These are phyloP conservation scores for Sarocladium strictum DNA, from an alignment of 2,329 filamentous ascomycete species.

Conservation along the genomic window DNA sequence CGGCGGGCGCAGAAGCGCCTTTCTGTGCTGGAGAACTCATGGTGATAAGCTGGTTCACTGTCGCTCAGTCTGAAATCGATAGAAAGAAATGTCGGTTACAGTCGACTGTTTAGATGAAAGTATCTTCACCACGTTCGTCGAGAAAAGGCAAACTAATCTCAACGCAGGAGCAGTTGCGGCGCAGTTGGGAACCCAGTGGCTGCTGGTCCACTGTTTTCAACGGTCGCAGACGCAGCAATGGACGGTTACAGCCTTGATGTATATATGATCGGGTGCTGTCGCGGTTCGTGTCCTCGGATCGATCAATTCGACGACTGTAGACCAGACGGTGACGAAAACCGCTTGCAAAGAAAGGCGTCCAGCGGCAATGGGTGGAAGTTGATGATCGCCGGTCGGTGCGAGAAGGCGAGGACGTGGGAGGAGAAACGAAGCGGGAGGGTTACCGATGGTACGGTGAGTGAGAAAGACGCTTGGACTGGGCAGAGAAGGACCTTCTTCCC, in stretches of 20 bases:
- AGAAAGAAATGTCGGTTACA: not conserved
- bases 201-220: too few species aligned
- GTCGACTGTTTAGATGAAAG: not conserved
- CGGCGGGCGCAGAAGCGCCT: conserved; percentile 26
- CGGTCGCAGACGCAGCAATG: not conserved
- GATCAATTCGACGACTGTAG: conserved; percentile 1
- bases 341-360: not conserved
- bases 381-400: not conserved
- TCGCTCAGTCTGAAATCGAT: not conserved
- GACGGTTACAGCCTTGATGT: too few species aligned
- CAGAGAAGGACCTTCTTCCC: conserved; percentile 1
- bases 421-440: not conserved
- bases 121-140: not conserved
- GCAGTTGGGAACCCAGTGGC: too few species aligned
- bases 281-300: not conserved
- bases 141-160: not conserved
- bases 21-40: conserved; percentile 40
- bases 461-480: not conserved
- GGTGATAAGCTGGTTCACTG: conserved; percentile 8
- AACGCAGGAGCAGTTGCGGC: too few species aligned
- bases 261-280: too few species aligned
- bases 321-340: not conserved
- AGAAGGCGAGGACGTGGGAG: not conserved
- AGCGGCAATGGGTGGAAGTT: not conserved
- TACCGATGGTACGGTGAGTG: conserved; percentile 7